Evolutionary conservation across 257 asterid species (phyloP).

Genomic region (Cynanchum wilfordii): DNA sequence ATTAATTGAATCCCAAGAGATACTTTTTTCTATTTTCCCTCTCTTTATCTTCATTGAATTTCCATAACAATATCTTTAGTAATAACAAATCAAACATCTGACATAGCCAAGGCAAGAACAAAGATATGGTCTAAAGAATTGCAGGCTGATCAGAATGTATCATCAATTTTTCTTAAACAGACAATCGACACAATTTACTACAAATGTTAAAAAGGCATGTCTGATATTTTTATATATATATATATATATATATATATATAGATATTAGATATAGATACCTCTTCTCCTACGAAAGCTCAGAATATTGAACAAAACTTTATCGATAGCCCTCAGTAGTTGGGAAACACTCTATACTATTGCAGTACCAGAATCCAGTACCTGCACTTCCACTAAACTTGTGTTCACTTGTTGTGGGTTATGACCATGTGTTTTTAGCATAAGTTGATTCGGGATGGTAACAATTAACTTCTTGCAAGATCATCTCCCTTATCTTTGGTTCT

Average conservation of each 20-base stretch:
- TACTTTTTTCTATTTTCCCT: no score
- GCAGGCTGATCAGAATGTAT: background rate
- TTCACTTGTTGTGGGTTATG: background rate
- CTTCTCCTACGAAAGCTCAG: background rate
- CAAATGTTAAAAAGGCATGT: no score
- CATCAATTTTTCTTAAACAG: background rate
- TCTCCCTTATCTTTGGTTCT: conserved; percentile 36
- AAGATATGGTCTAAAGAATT: background rate
- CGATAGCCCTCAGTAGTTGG: background rate
- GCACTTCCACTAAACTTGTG: background rate
- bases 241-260: no score
- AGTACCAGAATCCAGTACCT: background rate
- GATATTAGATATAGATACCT: no score
- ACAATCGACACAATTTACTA: background rate
- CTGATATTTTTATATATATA: no score
- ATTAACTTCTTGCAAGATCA: conserved; percentile 37
- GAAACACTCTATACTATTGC: background rate
- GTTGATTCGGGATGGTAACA: conserved; percentile 32
- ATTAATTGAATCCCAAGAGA: no score
- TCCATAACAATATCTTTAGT: no score
- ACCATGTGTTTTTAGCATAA: conserved; percentile 9
- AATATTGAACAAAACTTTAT: background rate
- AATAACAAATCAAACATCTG: no score
- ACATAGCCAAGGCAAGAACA: background rate
- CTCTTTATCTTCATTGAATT: no score